Evolutionary conservation across 2,329 filamentous ascomycete genomes (phyloP).

Genomic region (Didymella glomerata): DNA sequence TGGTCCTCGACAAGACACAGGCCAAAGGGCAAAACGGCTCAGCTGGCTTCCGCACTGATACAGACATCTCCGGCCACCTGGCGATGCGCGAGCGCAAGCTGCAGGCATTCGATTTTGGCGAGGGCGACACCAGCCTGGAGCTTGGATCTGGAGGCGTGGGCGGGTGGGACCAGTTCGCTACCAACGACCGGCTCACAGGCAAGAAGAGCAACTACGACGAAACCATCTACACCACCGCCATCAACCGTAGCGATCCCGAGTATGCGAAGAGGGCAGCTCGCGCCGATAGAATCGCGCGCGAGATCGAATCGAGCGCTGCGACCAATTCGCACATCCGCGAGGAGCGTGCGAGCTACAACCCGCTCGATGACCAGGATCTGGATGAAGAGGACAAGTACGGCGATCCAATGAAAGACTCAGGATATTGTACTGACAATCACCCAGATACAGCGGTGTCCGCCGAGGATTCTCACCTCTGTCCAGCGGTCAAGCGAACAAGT

Average conservation of each 20-base stretch:
- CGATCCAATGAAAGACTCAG: background rate
- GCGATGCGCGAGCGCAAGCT: slow-evolving; percentile 75
- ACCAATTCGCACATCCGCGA: slow-evolving; percentile 87
- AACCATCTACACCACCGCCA: slow-evolving; percentile 90
- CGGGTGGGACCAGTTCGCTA: slow-evolving; percentile 92
- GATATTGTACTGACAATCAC: slow-evolving; percentile 1
- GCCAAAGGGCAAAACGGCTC: slow-evolving; percentile 63
- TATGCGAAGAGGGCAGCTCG: slow-evolving; percentile 80
- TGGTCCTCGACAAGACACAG: slow-evolving; percentile 61
- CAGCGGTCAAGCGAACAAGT: slow-evolving; percentile 72
- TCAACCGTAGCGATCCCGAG: slow-evolving; percentile 82
- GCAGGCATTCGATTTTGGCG: slow-evolving; percentile 81
- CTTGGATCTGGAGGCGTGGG: slow-evolving; percentile 65
- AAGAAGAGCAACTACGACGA: slow-evolving; percentile 91
- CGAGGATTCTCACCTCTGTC: slow-evolving; percentile 74
- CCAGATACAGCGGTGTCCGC: slow-evolving; percentile 88
- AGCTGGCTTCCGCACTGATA: slow-evolving; percentile 81
- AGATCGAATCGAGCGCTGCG: slow-evolving; percentile 81
- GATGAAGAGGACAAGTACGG: slow-evolving; percentile 93
- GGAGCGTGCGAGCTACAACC: slow-evolving; percentile 76
- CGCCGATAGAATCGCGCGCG: slow-evolving; percentile 81
- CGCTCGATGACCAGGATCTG: slow-evolving; percentile 69
- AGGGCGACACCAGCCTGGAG: slow-evolving; percentile 70
- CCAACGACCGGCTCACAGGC: slow-evolving; percentile 87
- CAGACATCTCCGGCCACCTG: slow-evolving; percentile 82